These are phyloP conservation scores for Wallacemonas rigidus DNA, from an alignment of 208 protist genomes.

Conservation along the genomic window DNA sequence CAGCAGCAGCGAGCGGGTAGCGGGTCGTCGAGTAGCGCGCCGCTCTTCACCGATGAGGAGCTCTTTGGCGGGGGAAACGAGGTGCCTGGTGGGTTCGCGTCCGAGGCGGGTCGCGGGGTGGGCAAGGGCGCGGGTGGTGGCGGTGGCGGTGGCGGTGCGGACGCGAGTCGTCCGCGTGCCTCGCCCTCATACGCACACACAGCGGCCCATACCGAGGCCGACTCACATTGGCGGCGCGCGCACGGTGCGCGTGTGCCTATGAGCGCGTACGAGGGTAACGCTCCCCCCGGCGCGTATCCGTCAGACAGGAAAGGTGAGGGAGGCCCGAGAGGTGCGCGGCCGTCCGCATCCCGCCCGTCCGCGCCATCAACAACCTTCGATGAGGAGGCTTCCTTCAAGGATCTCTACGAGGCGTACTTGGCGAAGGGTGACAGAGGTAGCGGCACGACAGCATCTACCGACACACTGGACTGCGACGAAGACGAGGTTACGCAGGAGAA, in stretches of 20 bases:
- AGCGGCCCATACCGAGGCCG: slow-evolving; percentile 18
- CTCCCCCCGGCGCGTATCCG: not conserved
- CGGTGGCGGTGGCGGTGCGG: not conserved
- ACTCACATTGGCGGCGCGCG: slow-evolving; percentile 56
- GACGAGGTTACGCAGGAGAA: slow-evolving; percentile 13
- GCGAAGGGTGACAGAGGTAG: not conserved
- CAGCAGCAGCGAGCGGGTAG: slow-evolving; percentile 10
- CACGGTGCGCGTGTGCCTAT: slow-evolving; percentile 68
- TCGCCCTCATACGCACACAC: slow-evolving; percentile 21
- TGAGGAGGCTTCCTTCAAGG: slow-evolving; percentile 1
- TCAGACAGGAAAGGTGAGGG: not conserved
- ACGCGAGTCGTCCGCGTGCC: not conserved
- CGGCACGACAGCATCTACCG: not conserved
- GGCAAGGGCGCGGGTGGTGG: not conserved
- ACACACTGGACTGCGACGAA: not conserved
- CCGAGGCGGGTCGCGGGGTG: not conserved
- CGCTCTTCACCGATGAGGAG: slow-evolving; percentile 59
- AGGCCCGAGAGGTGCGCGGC: not conserved
- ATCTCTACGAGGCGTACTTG: slow-evolving; percentile 8
- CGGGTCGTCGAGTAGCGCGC: slow-evolving; percentile 18
- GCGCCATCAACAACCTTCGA: not conserved
- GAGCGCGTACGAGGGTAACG: slow-evolving; percentile 51
- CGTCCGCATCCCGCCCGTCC: not conserved
- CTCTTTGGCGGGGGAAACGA: slow-evolving; percentile 54
- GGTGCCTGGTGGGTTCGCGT: slow-evolving; percentile 37